Evolutionary conservation across 805 yeast genomes (phyloP).

Genomic region (Scheffersomyces coipomensis): DNA sequence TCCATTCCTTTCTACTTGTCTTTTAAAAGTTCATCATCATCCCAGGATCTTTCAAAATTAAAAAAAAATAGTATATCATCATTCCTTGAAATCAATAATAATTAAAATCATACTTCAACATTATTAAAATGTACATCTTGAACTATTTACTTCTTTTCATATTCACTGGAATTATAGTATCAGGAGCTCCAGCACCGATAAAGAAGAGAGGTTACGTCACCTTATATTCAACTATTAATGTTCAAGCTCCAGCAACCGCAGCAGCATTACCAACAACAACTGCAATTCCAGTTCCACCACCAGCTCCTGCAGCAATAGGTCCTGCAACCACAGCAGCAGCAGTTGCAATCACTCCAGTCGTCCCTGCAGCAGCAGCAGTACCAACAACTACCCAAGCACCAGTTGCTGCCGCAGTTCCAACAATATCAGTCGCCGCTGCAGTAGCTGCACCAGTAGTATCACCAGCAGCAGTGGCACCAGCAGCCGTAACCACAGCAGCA

Average conservation of each 20-base stretch:
- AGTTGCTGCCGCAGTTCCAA: conserved; percentile 12
- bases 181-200: conserved; percentile 5
- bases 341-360: conserved; percentile 2
- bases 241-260: conserved; percentile 1
- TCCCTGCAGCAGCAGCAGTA: conserved; percentile 19
- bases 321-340: conserved; percentile 26
- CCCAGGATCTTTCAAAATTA: too few species aligned
- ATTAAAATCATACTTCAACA: neutral
- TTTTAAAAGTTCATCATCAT: too few species aligned
- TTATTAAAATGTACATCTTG: neutral
- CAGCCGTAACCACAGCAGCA: conserved; percentile 3
- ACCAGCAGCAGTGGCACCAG: conserved; percentile 1
- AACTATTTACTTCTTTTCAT: conserved; percentile 3
- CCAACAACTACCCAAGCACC: conserved; percentile 17
- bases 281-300: conserved; percentile 1
- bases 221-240: conserved; percentile 1
- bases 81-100: neutral
- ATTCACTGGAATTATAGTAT: conserved; percentile 1
- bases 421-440: conserved; percentile 17
- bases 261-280: conserved; percentile 1
- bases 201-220: conserved; percentile 4
- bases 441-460: conserved; percentile 6
- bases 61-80: too few species aligned
- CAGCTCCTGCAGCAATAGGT: conserved; percentile 22
- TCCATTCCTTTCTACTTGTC: too few species aligned